Conservation (phyloP, 139 green algal species). For the Microglena sp. region DNA sequence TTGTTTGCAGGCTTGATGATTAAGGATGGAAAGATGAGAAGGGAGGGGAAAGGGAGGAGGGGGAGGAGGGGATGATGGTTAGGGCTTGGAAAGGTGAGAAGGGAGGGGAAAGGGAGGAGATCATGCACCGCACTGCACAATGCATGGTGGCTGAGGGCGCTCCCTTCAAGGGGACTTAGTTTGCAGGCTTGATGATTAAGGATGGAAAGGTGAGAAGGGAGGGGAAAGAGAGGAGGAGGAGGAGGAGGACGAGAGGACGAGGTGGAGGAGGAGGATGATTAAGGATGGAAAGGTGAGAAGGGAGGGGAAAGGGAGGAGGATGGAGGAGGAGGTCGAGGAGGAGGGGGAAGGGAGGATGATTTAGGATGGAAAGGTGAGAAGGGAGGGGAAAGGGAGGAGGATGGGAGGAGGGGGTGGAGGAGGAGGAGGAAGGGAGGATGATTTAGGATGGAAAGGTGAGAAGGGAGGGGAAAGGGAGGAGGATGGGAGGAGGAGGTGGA, state of each 20-base stretch:
- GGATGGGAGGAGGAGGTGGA: too few relatives aligned
- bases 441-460: too few relatives aligned
- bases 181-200: constrained; percentile 96
- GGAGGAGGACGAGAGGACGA: too few relatives aligned
- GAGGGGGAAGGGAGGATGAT: constrained; percentile 72
- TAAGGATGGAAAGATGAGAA: constrained; percentile 58
- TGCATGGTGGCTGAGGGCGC: constrained; percentile 75
- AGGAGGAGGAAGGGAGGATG: constrained; percentile 84
- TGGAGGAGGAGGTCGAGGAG: constrained; percentile 96
- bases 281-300: background rate
- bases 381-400: constrained; percentile 23
- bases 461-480: constrained; percentile 83
- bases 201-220: constrained; percentile 45
- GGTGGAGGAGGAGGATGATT: too few relatives aligned
- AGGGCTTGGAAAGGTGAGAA: background rate
- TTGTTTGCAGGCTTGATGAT: constrained; percentile 98
- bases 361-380: background rate
- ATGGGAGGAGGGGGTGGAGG: constrained; percentile 92
- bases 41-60: background rate
- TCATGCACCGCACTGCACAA: constrained; percentile 75
- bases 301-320: constrained; percentile 31
- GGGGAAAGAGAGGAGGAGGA: background rate
- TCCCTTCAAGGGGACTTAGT: constrained; percentile 88
- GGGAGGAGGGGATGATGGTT: background rate
- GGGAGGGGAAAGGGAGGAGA: constrained; percentile 21